A percentile compares a stretch with the other conserved stretches of the same genome.
Conservation (phyloP, 495 filamentous ascomycete species). For the Poronia punctata region DNA sequence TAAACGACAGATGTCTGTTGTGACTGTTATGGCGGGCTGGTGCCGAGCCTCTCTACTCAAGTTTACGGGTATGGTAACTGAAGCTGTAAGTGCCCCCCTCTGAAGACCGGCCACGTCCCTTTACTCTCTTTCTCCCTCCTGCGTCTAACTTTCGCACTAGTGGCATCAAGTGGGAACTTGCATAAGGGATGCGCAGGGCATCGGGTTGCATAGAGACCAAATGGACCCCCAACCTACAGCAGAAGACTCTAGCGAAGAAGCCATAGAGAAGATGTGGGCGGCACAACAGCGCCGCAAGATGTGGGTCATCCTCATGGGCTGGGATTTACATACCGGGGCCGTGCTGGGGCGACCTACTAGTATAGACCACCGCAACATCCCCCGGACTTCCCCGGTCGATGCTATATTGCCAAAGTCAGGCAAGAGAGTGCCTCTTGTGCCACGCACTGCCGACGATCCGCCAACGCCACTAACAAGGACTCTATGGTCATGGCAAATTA, state of each 20-base stretch:
- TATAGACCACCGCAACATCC: slow-evolving; percentile 37
- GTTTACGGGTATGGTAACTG: slow-evolving; percentile 43
- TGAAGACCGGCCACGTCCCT: neutral
- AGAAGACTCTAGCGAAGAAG: slow-evolving; percentile 34
- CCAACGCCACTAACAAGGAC: slow-evolving; percentile 37
- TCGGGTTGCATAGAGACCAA: slow-evolving; percentile 50
- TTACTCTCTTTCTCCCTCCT: slow-evolving; percentile 5
- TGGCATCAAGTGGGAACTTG: slow-evolving; percentile 54
- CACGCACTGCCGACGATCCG: slow-evolving; percentile 29
- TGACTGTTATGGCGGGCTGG: slow-evolving; percentile 52
- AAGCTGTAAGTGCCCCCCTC: slow-evolving; percentile 29
- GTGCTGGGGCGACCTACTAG: slow-evolving; percentile 53
- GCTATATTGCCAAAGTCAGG: slow-evolving; percentile 25
- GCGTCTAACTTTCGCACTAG: slow-evolving; percentile 17
- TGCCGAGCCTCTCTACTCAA: slow-evolving; percentile 42
- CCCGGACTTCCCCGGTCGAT: slow-evolving; percentile 35
- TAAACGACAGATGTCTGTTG: slow-evolving; percentile 47
- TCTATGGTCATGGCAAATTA: slow-evolving; percentile 29
- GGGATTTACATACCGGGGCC: slow-evolving; percentile 53
- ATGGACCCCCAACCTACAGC: slow-evolving; percentile 31
- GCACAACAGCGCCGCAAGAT: slow-evolving; percentile 45
- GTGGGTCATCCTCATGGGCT: slow-evolving; percentile 51
- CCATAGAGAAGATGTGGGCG: slow-evolving; percentile 46
- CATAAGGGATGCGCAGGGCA: slow-evolving; percentile 57
- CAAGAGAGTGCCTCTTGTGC: slow-evolving; percentile 27